Base-by-base conservation (phyloP, 2,329 filamentous ascomycete species). In the Exophiala spinifera region DNA sequence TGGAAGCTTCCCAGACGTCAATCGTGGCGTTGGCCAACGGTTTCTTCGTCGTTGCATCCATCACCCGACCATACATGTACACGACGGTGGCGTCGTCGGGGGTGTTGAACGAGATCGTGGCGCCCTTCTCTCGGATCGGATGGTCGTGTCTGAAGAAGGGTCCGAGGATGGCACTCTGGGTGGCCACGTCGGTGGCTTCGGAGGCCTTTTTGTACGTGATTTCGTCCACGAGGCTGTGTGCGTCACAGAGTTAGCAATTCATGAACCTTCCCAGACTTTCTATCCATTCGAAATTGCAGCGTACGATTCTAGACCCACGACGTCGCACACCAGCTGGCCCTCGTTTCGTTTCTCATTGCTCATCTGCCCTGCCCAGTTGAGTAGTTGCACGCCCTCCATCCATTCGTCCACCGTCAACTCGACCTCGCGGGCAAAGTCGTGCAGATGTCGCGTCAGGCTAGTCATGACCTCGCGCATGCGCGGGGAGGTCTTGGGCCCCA, bases 131-230 rank as follows among this genome's bases (percentile, higher is more conserved):
- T 44, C 85, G 80, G 54, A 80, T 73, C 4, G 89, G 89, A 0
- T 89, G 83, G 62, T 91, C 80, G 40, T 83, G 79, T 4, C 88
- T 81, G 82, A 88, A 95, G 74, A 95, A 95, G 1, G 90, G 90
- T 0, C 90, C 90, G 0, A 95, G 80, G 61, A 95, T 90, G 37
- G 89, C 84, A 3, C 87, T 88, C 1, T 88, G 82, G 4, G 89
- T 94, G 10, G 84, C 77, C 1, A 76, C 76, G 36, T 79, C 77
- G 13, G 73, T 66, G 13, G 75, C 73, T 50, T 78, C 74, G 46
- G 79, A 78, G 25, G 80, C 79, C 47, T 81, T 75, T 57, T 83
- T 84, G 72, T 84, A 87, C 51, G 87, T 89, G 66, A 94, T 92
- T 68, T 92, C 88, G 69, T 92, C 89, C 44, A 91, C 87, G 3